Evolutionary conservation across 345 rosid species (phyloP).

Genomic region (Dovyalis caffra): DNA sequence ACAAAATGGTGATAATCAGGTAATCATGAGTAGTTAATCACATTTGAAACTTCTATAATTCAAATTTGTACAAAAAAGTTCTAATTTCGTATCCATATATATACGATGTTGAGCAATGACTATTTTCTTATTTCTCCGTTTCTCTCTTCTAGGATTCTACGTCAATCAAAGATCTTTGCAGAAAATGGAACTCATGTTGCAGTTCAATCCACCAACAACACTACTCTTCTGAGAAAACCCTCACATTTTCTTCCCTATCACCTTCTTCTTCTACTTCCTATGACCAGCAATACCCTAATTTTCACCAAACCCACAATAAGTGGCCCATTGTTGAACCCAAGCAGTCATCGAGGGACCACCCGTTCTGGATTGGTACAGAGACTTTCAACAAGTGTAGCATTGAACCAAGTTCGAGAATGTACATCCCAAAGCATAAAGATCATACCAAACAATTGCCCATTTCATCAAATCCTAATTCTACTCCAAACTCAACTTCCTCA

Average conservation of each 20-base stretch:
- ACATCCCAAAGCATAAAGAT: constrained; percentile 41
- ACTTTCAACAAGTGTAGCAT: constrained; percentile 3
- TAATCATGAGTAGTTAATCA: constrained; percentile 12
- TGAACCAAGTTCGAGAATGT: constrained; percentile 43
- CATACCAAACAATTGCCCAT: constrained; percentile 23
- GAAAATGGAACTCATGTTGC: constrained; percentile 63
- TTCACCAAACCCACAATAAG: constrained; percentile 36
- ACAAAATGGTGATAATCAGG: constrained; percentile 37
- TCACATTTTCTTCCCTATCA: constrained; percentile 54
- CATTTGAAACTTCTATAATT: not conserved
- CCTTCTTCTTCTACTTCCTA: constrained; percentile 58
- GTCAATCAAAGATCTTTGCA: constrained; percentile 49
- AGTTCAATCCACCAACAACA: constrained; percentile 48
- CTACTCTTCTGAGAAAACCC: constrained; percentile 43
- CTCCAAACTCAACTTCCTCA: constrained; percentile 61
- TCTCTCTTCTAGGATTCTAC: constrained; percentile 42
- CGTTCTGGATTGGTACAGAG: constrained; percentile 26
- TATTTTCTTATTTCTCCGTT: not conserved
- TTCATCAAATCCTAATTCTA: constrained; percentile 45
- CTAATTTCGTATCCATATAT: not conserved
- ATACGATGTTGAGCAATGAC: constrained; percentile 1
- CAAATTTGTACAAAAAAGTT: not conserved
- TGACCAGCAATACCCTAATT: constrained; percentile 42
- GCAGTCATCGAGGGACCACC: constrained; percentile 35
- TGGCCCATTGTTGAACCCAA: constrained; percentile 53